These are phyloP conservation scores for Acephala macrosclerotiorum DNA, from an alignment of 2,329 filamentous ascomycete genomes.

Conservation along the genomic window DNA sequence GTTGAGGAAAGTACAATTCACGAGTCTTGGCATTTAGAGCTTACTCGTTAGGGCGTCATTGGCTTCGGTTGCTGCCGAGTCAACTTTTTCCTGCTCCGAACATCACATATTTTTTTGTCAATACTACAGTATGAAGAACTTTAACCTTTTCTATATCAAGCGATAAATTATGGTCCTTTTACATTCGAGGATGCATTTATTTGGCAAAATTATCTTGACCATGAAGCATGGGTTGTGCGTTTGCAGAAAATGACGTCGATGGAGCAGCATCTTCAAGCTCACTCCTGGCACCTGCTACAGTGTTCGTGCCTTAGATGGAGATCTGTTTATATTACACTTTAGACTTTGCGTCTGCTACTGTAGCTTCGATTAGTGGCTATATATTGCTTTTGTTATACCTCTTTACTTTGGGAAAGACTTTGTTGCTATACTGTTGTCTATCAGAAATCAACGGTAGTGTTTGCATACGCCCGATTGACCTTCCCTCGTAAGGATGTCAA, in stretches of 20 bases:
- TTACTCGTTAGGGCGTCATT: neutral
- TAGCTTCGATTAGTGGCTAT: neutral
- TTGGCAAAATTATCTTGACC: too few species aligned
- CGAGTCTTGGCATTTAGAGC: neutral
- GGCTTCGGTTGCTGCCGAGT: constrained; percentile 1
- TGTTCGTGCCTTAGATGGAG: neutral
- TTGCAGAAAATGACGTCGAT: neutral
- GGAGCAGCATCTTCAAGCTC: neutral
- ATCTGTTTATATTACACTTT: neutral
- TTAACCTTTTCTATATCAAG: neutral
- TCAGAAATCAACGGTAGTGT: neutral
- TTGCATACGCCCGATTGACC: constrained; percentile 1
- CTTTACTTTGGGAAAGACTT: neutral
- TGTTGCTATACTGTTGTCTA: neutral
- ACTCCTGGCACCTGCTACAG: neutral
- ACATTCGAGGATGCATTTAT: too few species aligned
- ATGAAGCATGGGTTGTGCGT: neutral
- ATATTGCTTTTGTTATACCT: neutral
- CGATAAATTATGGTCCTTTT: too few species aligned
- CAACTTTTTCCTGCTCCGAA: neutral
- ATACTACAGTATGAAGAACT: neutral
- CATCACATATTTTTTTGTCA: neutral
- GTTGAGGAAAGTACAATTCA: neutral
- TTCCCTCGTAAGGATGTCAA: neutral
- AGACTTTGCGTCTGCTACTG: neutral